Evolutionary conservation across 805 yeast genomes (phyloP), one percentile per base, ranked within the genome.

Genomic region (Nakazawaea laoshanensis): DNA sequence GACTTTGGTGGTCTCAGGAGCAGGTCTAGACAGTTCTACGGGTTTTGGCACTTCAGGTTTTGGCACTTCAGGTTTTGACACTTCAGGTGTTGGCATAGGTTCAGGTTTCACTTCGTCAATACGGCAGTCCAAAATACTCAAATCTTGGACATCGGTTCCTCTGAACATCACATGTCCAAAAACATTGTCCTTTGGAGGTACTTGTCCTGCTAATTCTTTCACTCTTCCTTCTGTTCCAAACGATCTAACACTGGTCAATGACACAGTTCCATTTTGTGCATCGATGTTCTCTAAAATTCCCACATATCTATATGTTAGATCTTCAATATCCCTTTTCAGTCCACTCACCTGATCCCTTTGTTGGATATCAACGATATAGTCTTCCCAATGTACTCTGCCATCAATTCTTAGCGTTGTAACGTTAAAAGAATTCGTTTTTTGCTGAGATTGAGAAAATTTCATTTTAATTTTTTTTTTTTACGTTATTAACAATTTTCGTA

Each of bases 381-480:
- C 54, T 85, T 85, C 7, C 97, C 97, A 44, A 87, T 82, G 57
- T 80, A 88, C 50, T 87, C 87, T 29, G 96, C 80, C 97, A 92
- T 92, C 22, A 10, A 7, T 20, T 20, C 9, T 20, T 7, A 20
- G 7, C 10, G 22, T 20, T 20, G 22, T n/a, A 20, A 20, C 10
- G 22, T 20, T 20, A 7, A 20, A 20, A 20, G 22, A 20, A 7
- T 20, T 20, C 9, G 22, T n/a, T n/a, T n/a, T n/a, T n/a, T n/a
- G n/a, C n/a, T n/a, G n/a, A n/a, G n/a, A n/a, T 18, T 27, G 29
- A 6, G 29, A 27, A 20, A 27, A 17, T 14, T 16, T 27, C n/a
- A 18, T 14, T n/a, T 5, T 27, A 7, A 9, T 23, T 23, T 13
- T 23, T 23, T n/a, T 7, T 23, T 23, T 11, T 8, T 23, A 7